phyloP scores from a whole-genome alignment of 805 yeast species.

The Peterozyma toletana region DNA sequence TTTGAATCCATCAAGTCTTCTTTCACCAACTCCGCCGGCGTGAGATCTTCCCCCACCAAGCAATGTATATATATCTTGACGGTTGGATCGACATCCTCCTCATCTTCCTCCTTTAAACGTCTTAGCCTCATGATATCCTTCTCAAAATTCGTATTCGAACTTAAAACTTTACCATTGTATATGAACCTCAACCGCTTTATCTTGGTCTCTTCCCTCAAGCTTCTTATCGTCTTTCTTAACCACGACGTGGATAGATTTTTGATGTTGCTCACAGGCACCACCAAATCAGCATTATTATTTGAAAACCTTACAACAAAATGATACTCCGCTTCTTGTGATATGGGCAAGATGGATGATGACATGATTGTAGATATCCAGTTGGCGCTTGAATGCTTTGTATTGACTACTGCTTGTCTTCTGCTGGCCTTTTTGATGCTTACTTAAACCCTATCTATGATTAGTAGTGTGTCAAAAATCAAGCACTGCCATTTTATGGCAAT shows the following conservation, averaged over 20 bases:
- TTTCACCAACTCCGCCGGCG: constrained; percentile 44
- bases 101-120: constrained; percentile 18
- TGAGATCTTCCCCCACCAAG: constrained; percentile 61
- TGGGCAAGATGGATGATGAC: no score
- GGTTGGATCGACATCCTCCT: constrained; percentile 11
- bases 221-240: constrained; percentile 37
- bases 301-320: constrained; percentile 38
- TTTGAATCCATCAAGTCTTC: constrained; percentile 52
- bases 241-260: constrained; percentile 27
- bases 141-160: constrained; percentile 46
- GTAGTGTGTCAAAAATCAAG: no score
- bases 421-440: no score
- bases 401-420: no score
- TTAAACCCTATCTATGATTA: no score
- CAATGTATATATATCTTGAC: constrained; percentile 65
- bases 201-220: constrained; percentile 18
- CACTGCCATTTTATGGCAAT: no score
- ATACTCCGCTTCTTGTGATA: neutral
- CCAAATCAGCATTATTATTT: constrained; percentile 32
- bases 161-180: constrained; percentile 60
- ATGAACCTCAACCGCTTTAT: constrained; percentile 56
- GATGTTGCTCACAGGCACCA: constrained; percentile 25
- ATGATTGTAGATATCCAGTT: no score
- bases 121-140: constrained; percentile 34
- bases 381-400: no score